Evolutionary conservation across 345 rosid genomes (phyloP).

Genomic region (Linum usitatissimum): DNA sequence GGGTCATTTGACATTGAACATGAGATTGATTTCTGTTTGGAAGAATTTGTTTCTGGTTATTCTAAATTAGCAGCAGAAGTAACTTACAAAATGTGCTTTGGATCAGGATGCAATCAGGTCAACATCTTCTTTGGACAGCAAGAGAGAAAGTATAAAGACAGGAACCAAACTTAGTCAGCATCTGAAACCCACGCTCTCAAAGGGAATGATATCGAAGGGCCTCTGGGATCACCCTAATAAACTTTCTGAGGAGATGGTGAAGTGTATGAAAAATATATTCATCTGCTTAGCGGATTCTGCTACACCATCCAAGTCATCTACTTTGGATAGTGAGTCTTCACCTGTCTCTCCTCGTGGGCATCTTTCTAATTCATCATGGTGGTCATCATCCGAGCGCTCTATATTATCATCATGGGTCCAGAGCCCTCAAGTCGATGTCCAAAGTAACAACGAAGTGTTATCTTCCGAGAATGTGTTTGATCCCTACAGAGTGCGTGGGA

Average conservation of each 20-base stretch:
- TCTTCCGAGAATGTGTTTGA: slow-evolving; percentile 17
- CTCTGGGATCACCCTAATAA: slow-evolving; percentile 17
- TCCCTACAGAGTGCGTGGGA: slow-evolving; percentile 20
- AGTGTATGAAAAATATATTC: slow-evolving; percentile 21
- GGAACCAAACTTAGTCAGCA: slow-evolving; percentile 19
- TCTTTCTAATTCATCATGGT: slow-evolving; percentile 50
- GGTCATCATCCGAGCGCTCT: slow-evolving; percentile 17
- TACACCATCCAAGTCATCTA: slow-evolving; percentile 14
- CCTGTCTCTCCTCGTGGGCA: slow-evolving; percentile 16
- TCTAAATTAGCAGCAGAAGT: background rate
- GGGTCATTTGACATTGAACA: too few species aligned
- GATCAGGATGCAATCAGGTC: slow-evolving; percentile 33
- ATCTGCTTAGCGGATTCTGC: slow-evolving; percentile 15
- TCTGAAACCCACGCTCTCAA: slow-evolving; percentile 31
- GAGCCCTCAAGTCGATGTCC: slow-evolving; percentile 20
- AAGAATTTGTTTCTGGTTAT: background rate
- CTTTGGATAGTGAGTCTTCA: slow-evolving; percentile 42
- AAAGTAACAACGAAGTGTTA: slow-evolving; percentile 13
- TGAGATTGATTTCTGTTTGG: too few species aligned
- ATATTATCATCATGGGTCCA: slow-evolving; percentile 17
- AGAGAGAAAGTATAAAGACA: slow-evolving; percentile 18
- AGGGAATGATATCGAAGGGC: slow-evolving; percentile 36
- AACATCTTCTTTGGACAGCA: slow-evolving; percentile 19
- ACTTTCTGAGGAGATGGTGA: slow-evolving; percentile 25
- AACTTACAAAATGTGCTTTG: slow-evolving; percentile 14